phyloP scores from a whole-genome alignment of 352 stramenopile species.

The Phytophthora kernoviae region DNA sequence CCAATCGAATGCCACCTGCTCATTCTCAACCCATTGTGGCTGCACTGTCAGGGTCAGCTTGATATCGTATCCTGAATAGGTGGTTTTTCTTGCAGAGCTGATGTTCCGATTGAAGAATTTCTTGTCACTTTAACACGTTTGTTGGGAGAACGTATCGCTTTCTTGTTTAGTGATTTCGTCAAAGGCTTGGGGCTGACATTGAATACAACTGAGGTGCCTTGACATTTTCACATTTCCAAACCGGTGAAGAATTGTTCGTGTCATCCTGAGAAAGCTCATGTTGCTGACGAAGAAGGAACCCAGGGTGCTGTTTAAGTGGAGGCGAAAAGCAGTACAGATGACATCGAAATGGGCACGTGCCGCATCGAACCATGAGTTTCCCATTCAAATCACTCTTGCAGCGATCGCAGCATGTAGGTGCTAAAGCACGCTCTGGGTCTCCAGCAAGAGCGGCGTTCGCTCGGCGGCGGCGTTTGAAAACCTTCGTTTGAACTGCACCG shows the following conservation, averaged over 20 bases:
- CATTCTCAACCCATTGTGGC: slow-evolving; percentile 25
- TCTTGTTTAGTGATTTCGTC: slow-evolving; percentile 4
- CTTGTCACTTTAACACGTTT: slow-evolving; percentile 3
- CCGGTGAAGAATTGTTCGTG: slow-evolving; percentile 1
- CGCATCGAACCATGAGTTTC: slow-evolving; percentile 63
- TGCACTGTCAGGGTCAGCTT: slow-evolving; percentile 18
- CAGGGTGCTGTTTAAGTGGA: slow-evolving; percentile 65
- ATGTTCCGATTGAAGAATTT: background rate
- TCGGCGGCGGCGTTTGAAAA: slow-evolving; percentile 30
- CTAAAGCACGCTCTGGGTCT: slow-evolving; percentile 6
- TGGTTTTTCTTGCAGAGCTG: background rate
- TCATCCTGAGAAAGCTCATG: slow-evolving; percentile 6
- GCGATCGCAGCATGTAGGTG: slow-evolving; percentile 40
- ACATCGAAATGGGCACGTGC: slow-evolving; percentile 51
- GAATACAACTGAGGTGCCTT: slow-evolving; percentile 31
- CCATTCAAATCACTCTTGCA: slow-evolving; percentile 74
- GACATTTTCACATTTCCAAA: slow-evolving; percentile 37
- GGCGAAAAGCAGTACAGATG: slow-evolving; percentile 78
- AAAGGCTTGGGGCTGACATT: slow-evolving; percentile 13
- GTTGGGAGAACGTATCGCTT: background rate
- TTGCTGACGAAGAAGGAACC: slow-evolving; percentile 30
- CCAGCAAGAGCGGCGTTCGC: slow-evolving; percentile 10
- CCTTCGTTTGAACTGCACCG: slow-evolving; percentile 19
- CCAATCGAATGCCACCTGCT: slow-evolving; percentile 32
- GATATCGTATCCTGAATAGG: background rate